phyloP scores from a whole-genome alignment of 1,139 yeast species.

The Trichomonascaceae sp. region DNA sequence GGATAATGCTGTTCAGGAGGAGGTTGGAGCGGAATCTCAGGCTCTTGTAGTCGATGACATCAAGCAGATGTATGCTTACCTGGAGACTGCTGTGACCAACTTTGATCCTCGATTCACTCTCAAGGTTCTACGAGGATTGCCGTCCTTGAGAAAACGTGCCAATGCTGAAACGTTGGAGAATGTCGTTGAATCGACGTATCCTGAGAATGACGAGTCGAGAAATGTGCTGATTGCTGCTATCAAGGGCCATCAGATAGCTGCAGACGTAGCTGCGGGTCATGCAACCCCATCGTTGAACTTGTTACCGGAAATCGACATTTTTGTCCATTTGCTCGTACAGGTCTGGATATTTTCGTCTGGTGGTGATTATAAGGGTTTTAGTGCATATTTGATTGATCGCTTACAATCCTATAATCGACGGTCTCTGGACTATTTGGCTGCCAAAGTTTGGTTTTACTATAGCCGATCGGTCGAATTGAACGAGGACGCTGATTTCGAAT shows the following conservation, averaged over 20 bases:
- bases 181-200: constrained; percentile 51
- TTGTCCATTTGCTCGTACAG: constrained; percentile 71
- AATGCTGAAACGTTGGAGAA: constrained; percentile 48
- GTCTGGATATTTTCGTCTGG: constrained; percentile 56
- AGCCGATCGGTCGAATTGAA: constrained; percentile 68
- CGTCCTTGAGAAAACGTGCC: constrained; percentile 63
- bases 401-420: constrained; percentile 68
- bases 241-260: constrained; percentile 5
- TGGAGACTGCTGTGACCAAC: constrained; percentile 65
- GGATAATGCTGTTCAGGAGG: constrained; percentile 6
- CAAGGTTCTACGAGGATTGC: constrained; percentile 78
- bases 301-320: constrained; percentile 76
- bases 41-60: constrained; percentile 32
- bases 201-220: constrained; percentile 41
- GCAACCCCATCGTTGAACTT: constrained; percentile 22
- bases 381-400: constrained; percentile 46
- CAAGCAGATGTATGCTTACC: constrained; percentile 47
- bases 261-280: constrained; percentile 4
- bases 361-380: constrained; percentile 24
- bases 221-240: constrained; percentile 39
- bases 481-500: constrained; percentile 41
- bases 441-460: constrained; percentile 91
- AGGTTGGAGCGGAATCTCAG: constrained; percentile 10
- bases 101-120: constrained; percentile 85
- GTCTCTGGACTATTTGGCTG: constrained; percentile 76